phyloP scores from a whole-genome alignment of 2,329 filamentous ascomycete genomes.

The Ceratocystis huliohia region DNA sequence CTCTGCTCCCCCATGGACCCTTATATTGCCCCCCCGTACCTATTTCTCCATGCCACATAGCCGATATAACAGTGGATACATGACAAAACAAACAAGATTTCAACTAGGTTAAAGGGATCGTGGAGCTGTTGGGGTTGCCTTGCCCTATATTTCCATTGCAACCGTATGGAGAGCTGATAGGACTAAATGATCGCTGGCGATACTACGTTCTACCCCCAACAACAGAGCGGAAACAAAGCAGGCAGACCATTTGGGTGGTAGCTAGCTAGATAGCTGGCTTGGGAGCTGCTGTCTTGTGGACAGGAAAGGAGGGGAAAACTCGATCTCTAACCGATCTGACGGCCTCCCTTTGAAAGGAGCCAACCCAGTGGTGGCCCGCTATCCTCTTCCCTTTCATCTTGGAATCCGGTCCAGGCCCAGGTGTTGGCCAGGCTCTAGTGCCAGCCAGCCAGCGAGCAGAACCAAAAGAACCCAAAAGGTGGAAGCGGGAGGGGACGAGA shows the following conservation, averaged over 20 bases:
- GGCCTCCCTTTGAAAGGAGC: slow-evolving; percentile 1
- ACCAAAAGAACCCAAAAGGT: background rate
- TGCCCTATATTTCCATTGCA: too few relatives aligned
- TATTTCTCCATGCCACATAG: slow-evolving; percentile 1
- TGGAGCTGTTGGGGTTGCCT: background rate
- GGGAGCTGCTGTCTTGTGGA: background rate
- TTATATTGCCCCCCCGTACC: background rate
- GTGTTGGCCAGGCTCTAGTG: too few relatives aligned
- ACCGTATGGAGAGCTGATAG: background rate
- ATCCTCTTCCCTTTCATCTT: background rate
- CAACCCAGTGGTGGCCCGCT: background rate
- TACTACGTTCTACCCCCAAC: background rate
- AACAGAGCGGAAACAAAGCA: background rate
- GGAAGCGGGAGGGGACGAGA: background rate
- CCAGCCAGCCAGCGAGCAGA: background rate
- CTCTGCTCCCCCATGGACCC: background rate
- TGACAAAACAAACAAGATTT: background rate
- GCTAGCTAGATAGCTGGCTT: background rate
- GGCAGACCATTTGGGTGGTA: background rate
- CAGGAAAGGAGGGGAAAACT: background rate
- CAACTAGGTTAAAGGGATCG: background rate
- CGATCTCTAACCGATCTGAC: slow-evolving; percentile 7
- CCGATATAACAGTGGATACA: background rate
- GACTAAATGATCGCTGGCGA: background rate
- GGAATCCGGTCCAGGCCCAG: too few relatives aligned